Evolutionary conservation across 148 eudicot genomes (phyloP), one percentile per base, ranked within the genome.

Genomic region (Dianthus caryophyllus): DNA sequence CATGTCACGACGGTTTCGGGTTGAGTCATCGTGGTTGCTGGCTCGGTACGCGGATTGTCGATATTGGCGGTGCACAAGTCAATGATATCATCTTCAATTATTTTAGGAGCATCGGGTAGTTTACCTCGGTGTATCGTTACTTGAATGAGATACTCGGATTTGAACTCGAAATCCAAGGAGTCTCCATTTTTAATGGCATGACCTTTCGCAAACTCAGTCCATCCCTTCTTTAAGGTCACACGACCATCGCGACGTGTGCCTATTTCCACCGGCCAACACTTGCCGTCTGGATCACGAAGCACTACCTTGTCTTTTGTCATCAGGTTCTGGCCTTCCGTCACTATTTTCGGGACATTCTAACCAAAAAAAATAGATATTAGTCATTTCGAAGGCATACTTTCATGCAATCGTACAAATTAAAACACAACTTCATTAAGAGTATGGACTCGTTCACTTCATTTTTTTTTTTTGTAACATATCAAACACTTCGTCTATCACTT

Each of bases 211-310:
- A 76, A 76, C 9, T 76, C 75, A 7, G 26, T 44, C 79, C 79
- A 76, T 21, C 79, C 79, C 6, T 65, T 65, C 21, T 70, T 41
- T 59, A 65, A 66, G 54, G 25, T 61, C 14, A 70, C 67, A 9
- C 71, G 71, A 27, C 65, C 57, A 9, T 61, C 75, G 8, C 55
- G 26, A 21, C 69, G 25, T 11, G 24, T 39, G 33, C 51, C 59
- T 29, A 76, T 47, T 65, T 76, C 36, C 20, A 70, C 27, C 16
- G 79, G 74, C 79, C 79, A 76, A 22, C 71, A 76, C 66, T 76
- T 76, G 6, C 71, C 75, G 4, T 76, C 71, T 15, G 71, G 67
- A 57, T 70, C 79, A 39, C 75, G 75, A 16, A 76, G 53, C 52
- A 59, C 67, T 39, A 76, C 51, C 17, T 5, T 70, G 2, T 65